Base-by-base conservation (phyloP, 2,329 filamentous ascomycete species). In the Penicillium capsulatum region DNA sequence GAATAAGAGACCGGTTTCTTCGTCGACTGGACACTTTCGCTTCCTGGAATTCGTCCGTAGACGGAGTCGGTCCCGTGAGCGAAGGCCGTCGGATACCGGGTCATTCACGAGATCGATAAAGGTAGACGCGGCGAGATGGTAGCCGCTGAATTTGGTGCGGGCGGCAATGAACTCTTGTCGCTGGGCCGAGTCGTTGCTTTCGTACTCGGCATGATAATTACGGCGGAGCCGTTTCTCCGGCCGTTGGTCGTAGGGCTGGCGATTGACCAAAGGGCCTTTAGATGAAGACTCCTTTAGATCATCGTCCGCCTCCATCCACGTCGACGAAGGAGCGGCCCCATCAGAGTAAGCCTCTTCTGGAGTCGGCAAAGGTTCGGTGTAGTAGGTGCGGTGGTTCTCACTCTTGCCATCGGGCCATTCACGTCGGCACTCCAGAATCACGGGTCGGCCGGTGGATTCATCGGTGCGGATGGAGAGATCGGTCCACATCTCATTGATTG, bases 401-500 rank as follows among this genome's bases (percentile, higher is more conserved):
- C 79, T 81, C 15, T 70, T 68, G 19, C 73, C 73, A 33, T 70
- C 56, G 7, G 65, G 69, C 79, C 81, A 88, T 59, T 89, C 85
- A 17, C 79, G 80, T 10, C 85, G 73, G 19, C 75, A 76, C 59
- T 90, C 85, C 1, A 86, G 63, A 13, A 86, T 80, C 35, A 76
- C 69, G 1, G 84, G 62, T 10, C 71, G 61, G 1, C 79, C 77
- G 0, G 75, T 80, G 8, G 53, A 52, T 43, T 86, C 79, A 42
- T 86, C 77, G 22, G 68, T 70, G 17, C 77, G 73, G 1, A 89
- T 66, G 3, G 74, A 74, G 3, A 90, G 65, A 41, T 80, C 77
- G 0, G 78, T 83, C 84, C 84, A 90, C 2, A 82, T 75, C 51
- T 88, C 81, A 49, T 89, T 83, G 11, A 88, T 79, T 0, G 82